Conservation (phyloP, 2,329 filamentous ascomycete genomes). For the Alternaria dauci region DNA sequence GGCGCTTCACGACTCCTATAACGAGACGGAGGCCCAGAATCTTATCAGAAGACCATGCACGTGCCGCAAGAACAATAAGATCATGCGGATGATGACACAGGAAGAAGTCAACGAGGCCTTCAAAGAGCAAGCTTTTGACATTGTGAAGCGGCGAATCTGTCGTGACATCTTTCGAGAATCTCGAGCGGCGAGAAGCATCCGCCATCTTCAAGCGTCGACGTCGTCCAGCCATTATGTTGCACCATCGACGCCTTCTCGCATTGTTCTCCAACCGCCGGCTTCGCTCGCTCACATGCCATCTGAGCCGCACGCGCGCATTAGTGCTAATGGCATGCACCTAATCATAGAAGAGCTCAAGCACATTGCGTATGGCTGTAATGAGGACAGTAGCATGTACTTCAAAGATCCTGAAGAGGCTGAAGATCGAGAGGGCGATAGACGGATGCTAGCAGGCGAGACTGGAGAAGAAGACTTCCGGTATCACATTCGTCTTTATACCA, state of each 20-base stretch:
- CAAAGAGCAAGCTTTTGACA: background rate
- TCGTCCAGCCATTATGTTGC: background rate
- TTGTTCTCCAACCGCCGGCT: background rate
- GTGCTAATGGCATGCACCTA: background rate
- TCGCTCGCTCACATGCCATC: background rate
- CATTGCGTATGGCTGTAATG: background rate
- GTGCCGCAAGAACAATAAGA: background rate
- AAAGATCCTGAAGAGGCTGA: background rate
- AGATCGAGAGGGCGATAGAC: background rate
- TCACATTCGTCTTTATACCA: background rate
- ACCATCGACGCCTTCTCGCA: background rate
- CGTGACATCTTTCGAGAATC: constrained; percentile 8
- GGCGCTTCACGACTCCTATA: constrained; percentile 1
- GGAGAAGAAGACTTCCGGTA: background rate
- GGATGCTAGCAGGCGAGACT: background rate
- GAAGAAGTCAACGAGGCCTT: background rate
- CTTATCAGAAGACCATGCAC: background rate
- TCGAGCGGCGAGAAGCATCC: background rate
- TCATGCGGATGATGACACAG: background rate
- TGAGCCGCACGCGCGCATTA: background rate
- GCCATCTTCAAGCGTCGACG: background rate
- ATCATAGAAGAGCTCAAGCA: constrained; percentile 2
- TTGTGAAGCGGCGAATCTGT: background rate
- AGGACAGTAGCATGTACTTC: background rate
- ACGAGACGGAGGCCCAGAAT: background rate